A percentile compares a stretch with the other conserved stretches of the same genome.
These are phyloP conservation scores for Lecanoromycetidae sp. DNA, from an alignment of 2,329 filamentous ascomycete genomes.

Conservation along the genomic window DNA sequence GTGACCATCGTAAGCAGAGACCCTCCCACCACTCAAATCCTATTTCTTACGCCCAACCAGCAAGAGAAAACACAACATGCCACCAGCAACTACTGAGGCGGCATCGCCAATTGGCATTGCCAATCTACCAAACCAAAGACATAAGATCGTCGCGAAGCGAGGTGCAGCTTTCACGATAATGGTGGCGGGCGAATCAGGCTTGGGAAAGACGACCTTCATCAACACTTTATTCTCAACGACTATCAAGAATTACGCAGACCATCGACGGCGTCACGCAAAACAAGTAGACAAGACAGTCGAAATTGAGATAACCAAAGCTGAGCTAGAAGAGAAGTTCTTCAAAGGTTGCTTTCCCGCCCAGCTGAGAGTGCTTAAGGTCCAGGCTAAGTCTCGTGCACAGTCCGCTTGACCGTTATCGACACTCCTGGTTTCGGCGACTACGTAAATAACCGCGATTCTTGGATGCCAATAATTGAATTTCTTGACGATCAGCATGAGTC, in stretches of 20 bases:
- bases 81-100: constrained; percentile 41
- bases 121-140: constrained; percentile 60
- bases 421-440: constrained; percentile 99
- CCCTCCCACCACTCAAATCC: too few species aligned
- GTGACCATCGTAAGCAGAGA: too few species aligned
- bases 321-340: constrained; percentile 99
- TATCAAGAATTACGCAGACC: constrained; percentile 99
- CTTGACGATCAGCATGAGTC: constrained; percentile 99
- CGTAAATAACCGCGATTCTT: constrained; percentile 99
- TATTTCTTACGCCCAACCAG: too few species aligned
- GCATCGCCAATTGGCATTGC: constrained; percentile 61
- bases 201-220: constrained; percentile 99
- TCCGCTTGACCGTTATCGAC: constrained; percentile 96
- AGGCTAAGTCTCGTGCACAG: constrained; percentile 38
- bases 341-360: constrained; percentile 54
- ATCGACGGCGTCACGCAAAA: constrained; percentile 98
- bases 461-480: constrained; percentile 99
- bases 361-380: constrained; percentile 18
- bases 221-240: constrained; percentile 99
- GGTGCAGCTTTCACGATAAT: constrained; percentile 99
- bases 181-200: constrained; percentile 96
- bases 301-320: constrained; percentile 99
- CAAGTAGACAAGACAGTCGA: constrained; percentile 99
- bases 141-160: constrained; percentile 66
- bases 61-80: constrained; percentile 35